Evolutionary conservation across 495 filamentous ascomycete species (phyloP).

Genomic region (Beverwykella pulmonaria): DNA sequence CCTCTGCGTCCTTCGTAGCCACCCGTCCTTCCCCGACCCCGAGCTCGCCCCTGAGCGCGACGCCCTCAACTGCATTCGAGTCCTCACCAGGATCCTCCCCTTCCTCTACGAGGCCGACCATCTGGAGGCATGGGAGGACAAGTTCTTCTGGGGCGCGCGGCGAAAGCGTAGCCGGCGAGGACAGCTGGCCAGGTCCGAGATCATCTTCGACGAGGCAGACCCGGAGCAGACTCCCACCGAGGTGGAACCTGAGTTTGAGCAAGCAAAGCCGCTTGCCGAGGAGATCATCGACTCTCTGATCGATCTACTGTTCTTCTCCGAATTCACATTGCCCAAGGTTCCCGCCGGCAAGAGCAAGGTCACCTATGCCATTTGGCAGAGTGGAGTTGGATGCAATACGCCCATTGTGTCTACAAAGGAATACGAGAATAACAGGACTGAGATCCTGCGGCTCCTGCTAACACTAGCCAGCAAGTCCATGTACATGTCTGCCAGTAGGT

Average conservation of each 20-base stretch:
- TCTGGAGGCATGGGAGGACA: slow-evolving; percentile 83
- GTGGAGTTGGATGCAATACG: slow-evolving; percentile 92
- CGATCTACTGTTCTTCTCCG: slow-evolving; percentile 88
- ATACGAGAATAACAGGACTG: slow-evolving; percentile 86
- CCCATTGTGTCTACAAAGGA: slow-evolving; percentile 85
- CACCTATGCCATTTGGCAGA: slow-evolving; percentile 95
- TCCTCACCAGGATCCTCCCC: slow-evolving; percentile 88
- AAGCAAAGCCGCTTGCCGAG: slow-evolving; percentile 85
- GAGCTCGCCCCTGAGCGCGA: slow-evolving; percentile 88
- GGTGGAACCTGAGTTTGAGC: slow-evolving; percentile 67
- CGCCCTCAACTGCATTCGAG: slow-evolving; percentile 89
- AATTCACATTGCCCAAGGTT: slow-evolving; percentile 75
- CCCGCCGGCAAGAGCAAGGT: slow-evolving; percentile 76
- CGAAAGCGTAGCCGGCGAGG: slow-evolving; percentile 60
- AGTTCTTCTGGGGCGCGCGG: slow-evolving; percentile 86
- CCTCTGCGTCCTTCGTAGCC: slow-evolving; percentile 78
- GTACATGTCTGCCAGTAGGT: slow-evolving; percentile 80
- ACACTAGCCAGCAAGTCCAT: slow-evolving; percentile 87
- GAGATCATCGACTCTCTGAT: slow-evolving; percentile 89
- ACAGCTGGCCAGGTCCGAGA: slow-evolving; percentile 63
- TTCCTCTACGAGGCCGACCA: slow-evolving; percentile 92
- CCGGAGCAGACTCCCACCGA: slow-evolving; percentile 50
- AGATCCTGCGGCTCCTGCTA: slow-evolving; percentile 83
- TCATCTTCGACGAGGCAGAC: slow-evolving; percentile 81
- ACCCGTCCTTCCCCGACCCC: slow-evolving; percentile 85